These are phyloP conservation scores for Solanum arcanum DNA, from an alignment of 257 asterid species.

Conservation along the genomic window DNA sequence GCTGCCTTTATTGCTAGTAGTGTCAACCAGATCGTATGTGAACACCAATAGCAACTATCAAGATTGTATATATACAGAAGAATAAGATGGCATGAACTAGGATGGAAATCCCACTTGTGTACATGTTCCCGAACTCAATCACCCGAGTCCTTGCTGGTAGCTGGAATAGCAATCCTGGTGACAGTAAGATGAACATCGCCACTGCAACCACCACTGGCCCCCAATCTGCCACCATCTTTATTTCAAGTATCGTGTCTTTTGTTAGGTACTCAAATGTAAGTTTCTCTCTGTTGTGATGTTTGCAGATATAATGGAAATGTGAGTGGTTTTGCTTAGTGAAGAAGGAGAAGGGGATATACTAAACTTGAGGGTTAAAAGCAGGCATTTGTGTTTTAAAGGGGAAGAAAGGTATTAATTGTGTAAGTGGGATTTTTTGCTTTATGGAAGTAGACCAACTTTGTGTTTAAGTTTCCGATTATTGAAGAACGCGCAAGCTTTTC, in stretches of 20 bases:
- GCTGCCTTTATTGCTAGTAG: neutral
- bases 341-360: constrained; percentile 50
- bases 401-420: constrained; percentile 37
- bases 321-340: constrained; percentile 37
- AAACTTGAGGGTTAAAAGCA: constrained; percentile 36
- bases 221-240: constrained; percentile 46
- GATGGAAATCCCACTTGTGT: constrained; percentile 79
- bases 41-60: constrained; percentile 71
- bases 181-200: constrained; percentile 70
- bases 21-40: constrained; percentile 51
- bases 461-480: neutral
- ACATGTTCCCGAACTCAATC: constrained; percentile 85
- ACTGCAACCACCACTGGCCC: constrained; percentile 95
- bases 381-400: constrained; percentile 25
- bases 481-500: neutral
- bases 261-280: neutral
- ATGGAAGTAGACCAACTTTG: constrained; percentile 10
- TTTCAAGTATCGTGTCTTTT: neutral
- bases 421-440: constrained; percentile 48
- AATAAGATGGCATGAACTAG: constrained; percentile 67
- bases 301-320: neutral
- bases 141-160: constrained; percentile 72
- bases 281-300: neutral
- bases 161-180: constrained; percentile 88
- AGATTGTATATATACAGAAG: constrained; percentile 78